Conservation (phyloP, 257 asterid species). For the Salvia splendens region DNA sequence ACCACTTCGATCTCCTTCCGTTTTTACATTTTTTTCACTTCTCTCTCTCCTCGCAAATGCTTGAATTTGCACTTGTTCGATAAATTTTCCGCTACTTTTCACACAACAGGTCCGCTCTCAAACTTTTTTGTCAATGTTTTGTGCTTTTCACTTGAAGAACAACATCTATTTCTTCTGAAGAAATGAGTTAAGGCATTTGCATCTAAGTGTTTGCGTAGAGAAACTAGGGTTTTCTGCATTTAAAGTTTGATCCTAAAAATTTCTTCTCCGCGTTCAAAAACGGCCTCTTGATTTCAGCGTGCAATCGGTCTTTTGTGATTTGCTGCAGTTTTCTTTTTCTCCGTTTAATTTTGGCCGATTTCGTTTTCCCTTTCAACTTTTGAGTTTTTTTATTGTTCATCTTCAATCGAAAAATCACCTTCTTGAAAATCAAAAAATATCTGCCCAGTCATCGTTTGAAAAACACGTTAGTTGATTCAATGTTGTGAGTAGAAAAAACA, state of each 20-base stretch:
- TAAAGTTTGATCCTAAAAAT: not conserved
- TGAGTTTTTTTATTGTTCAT: not conserved
- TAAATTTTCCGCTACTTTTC: not conserved
- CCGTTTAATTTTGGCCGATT: not conserved
- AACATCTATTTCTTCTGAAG: not conserved
- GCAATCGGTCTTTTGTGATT: not conserved
- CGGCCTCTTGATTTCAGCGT: conserved; percentile 18
- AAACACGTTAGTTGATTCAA: not conserved
- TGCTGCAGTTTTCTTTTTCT: not conserved
- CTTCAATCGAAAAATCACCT: not conserved
- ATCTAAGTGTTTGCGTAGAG: not conserved
- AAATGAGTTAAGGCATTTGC: too few relatives aligned
- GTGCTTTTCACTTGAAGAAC: too few relatives aligned
- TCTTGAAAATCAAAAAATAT: not conserved
- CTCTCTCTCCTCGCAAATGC: too few relatives aligned
- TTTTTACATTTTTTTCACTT: not conserved
- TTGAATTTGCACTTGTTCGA: not conserved
- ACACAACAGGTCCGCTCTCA: not conserved
- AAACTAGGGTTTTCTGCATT: conserved; percentile 26
- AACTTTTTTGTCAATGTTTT: too few relatives aligned
- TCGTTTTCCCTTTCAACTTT: not conserved
- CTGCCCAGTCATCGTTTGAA: too few relatives aligned
- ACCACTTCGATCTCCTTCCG: not conserved
- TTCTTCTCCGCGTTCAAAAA: not conserved
- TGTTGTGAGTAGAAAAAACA: not conserved